Evolutionary conservation across 2,329 filamentous ascomycete genomes (phyloP), one percentile per base, ranked within the genome.

Genomic region (Aspergillus viridinutans): DNA sequence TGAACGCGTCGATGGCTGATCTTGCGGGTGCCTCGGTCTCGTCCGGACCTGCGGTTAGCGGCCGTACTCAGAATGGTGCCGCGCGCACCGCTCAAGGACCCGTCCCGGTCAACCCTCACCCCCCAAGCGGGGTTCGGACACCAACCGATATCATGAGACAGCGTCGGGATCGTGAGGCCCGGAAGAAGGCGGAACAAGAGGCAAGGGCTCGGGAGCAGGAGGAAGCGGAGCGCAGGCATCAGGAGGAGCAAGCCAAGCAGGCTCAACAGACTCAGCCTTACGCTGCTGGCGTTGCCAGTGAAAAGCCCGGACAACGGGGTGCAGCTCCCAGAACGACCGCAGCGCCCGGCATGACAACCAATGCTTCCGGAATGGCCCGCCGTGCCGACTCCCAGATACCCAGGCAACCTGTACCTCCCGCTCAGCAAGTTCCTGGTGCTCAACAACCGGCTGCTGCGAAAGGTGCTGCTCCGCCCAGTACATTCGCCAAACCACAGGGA

Each of bases 111-210:
- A 73, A 78, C 23, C 76, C 77, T 61, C 74, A 73, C 58, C 74
- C 76, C 57, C 74, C 75, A 60, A 79, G 74, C 58, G 86, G 89
- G 26, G 89, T 97, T 59, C 85, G 88, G 64, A 92, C 92, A 38
- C 93, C 93, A 17, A 86, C 89, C 62, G 89, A 93, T 77, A 93
- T 97, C 67, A 96, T 97, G 92, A 86, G 90, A 74, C 87, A 92
- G 71, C 87, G 92, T 56, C 83, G 84, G 55, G 89, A 90, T 62
- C 84, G 92, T 60, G 90, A 95, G 73, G 85, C 88, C 26, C 80
- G 87, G 57, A 83, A 85, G 61, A 82, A 83, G 64, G 87, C 87
- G 48, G 86, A 90, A 69, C 82, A 83, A 47, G 86, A 89, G 68
- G 83, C 85, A 64, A 76, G 74, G 71, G 76, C 78, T 70, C 74